phyloP scores from a whole-genome alignment of 805 yeast genomes.

The Kockiozyma suomiensis region DNA sequence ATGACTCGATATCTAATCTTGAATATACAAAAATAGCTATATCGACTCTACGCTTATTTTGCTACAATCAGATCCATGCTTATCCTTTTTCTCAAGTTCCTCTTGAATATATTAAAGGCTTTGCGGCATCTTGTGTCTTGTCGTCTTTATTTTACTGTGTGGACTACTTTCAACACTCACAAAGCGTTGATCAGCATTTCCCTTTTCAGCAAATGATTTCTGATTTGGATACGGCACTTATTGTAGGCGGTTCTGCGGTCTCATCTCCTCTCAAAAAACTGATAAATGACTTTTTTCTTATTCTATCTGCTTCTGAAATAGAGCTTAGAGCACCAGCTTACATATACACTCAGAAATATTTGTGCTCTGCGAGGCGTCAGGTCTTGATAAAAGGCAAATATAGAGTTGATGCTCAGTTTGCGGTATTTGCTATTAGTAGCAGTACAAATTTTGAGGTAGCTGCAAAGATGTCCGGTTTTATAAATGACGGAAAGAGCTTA shows the following conservation, averaged over 20 bases:
- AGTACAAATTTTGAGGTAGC: neutral
- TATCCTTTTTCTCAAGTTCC: constrained; percentile 21
- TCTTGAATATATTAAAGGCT: neutral
- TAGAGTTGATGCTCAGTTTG: neutral
- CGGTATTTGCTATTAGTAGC: neutral
- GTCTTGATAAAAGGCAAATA: neutral
- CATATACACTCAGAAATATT: neutral
- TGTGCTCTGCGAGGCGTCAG: neutral
- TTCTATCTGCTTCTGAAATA: neutral
- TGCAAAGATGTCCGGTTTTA: neutral
- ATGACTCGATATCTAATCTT: neutral
- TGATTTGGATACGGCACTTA: constrained; percentile 19
- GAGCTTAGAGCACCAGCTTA: neutral
- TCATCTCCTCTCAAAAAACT: neutral
- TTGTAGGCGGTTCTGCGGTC: constrained; percentile 16
- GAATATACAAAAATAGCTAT: neutral
- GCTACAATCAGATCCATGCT: constrained; percentile 13
- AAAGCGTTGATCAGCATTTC: neutral
- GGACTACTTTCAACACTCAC: neutral
- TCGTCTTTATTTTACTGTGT: neutral
- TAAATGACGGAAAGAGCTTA: too few relatives aligned
- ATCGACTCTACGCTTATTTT: neutral
- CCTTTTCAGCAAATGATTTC: neutral
- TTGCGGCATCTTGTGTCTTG: constrained; percentile 17
- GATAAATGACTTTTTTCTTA: neutral